Evolutionary conservation across 805 yeast genomes (phyloP).

Genomic region (Spathaspora girioi): DNA sequence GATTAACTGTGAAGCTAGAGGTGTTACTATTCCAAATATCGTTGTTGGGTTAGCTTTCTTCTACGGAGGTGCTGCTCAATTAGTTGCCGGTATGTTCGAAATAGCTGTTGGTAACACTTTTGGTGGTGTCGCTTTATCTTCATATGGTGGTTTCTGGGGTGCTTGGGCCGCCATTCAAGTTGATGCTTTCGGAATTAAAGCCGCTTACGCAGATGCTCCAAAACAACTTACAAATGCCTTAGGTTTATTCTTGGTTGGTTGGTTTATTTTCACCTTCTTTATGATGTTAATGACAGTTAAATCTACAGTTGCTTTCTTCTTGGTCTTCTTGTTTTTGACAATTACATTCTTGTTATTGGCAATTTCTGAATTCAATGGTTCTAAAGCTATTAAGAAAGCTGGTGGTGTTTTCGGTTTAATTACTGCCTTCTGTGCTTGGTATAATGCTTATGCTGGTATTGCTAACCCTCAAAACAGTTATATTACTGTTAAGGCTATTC

Average conservation of each 20-base stretch:
- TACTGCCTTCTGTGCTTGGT: conserved; percentile 43
- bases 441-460: conserved; percentile 44
- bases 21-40: conserved; percentile 56
- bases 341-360: conserved; percentile 41
- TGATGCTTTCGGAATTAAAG: conserved; percentile 32
- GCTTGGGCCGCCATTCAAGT: conserved; percentile 60
- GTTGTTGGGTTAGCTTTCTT: conserved; percentile 66
- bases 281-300: conserved; percentile 38
- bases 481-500: conserved; percentile 45
- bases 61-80: conserved; percentile 71
- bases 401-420: conserved; percentile 41
- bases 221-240: conserved; percentile 30
- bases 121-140: conserved; percentile 61
- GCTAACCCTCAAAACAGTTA: conserved; percentile 64
- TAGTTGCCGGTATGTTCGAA: conserved; percentile 74
- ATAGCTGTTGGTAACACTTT: conserved; percentile 73
- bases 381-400: conserved; percentile 31
- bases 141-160: conserved; percentile 77
- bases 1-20: conserved; percentile 64
- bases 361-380: conserved; percentile 31
- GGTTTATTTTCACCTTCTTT: conserved; percentile 45
- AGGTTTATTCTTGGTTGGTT: conserved; percentile 37
- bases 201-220: conserved; percentile 26
- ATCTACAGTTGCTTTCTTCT: conserved; percentile 41
- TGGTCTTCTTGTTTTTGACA: conserved; percentile 36